Evolutionary conservation across 208 protist species (phyloP).

Genomic region (Lotmaria passim): DNA sequence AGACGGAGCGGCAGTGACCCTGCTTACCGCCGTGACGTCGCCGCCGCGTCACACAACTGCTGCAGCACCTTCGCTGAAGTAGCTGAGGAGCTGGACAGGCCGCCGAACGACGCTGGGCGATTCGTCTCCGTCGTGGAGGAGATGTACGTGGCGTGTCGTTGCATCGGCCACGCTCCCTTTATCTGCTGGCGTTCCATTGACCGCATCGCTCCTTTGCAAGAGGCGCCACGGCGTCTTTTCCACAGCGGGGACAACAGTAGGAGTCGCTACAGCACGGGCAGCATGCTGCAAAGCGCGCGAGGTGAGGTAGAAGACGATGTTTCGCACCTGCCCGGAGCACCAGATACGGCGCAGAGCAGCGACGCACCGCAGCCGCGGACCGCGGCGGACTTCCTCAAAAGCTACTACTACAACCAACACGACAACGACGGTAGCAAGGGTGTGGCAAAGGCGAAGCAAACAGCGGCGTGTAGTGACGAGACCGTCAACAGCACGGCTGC

Average conservation of each 20-base stretch:
- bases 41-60: too few species aligned
- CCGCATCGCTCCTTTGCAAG: constrained; percentile 23
- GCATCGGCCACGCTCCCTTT: constrained; percentile 12
- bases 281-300: constrained; percentile 10
- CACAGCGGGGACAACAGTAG: background rate
- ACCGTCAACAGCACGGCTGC: too few species aligned
- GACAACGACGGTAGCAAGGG: background rate
- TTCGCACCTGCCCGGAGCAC: background rate
- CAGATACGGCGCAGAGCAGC: background rate
- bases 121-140: constrained; percentile 36
- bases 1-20: too few species aligned
- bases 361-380: constrained; percentile 1
- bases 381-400: background rate
- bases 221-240: background rate
- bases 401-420: background rate
- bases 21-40: too few species aligned
- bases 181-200: constrained; percentile 36
- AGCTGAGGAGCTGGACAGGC: too few species aligned
- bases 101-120: constrained; percentile 7
- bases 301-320: constrained; percentile 29
- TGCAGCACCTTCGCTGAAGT: background rate
- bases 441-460: background rate
- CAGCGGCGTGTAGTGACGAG: too few species aligned
- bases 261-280: background rate
- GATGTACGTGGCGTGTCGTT: constrained; percentile 29